Base-by-base conservation (phyloP, 371 early-diverging fungal genomes). In the Conidiobolus incongruus region DNA sequence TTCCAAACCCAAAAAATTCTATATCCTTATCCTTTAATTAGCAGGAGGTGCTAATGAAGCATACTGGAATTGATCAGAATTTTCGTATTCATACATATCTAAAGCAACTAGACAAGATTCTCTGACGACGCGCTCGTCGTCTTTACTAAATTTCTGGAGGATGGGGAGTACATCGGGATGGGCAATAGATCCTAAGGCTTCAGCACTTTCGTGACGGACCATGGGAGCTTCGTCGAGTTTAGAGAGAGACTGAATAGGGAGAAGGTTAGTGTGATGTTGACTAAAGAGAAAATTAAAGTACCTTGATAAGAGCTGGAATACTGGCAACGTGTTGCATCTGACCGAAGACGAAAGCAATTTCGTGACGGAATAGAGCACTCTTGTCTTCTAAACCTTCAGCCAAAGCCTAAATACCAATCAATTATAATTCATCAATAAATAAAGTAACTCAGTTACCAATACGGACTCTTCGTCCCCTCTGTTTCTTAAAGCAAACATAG, bases 121-220 rank as follows among this genome's bases (percentile, higher is more conserved):
- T 39, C 90, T 73, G 4, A 99, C 90, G 22, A 98, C 94, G 12
- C 71, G 69, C 45, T 84, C 86, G 12, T 70, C 48, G 53, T 89
- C 89, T 5, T 77, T 49, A 38, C 67, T 60, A 54, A 72, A 92
- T 50, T 72, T 51, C 39, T 71, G 53, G 35, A 98, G 67, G 15
- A 75, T 70, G 11, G 69, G 65, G 33, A 85, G 59, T 34, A 80
- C 79, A 58, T 95, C 90, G 26, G 84, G 76, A 3, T 84, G 85
- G 28, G 93, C 97, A 55, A 99, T 91, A 2, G 93, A 85, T n/a
- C 99, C 99, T 40, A 99, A 63, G 5, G 99, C 99, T 66, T 99
- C 99, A 20, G 99, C 99, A 46, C 85, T 82, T 64, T 99, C 99
- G 55, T 99, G 99, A 26, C 99, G 78, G 6, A 99, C 98, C 95